phyloP scores from a whole-genome alignment of 495 filamentous ascomycete species.

The Neurospora africana region DNA sequence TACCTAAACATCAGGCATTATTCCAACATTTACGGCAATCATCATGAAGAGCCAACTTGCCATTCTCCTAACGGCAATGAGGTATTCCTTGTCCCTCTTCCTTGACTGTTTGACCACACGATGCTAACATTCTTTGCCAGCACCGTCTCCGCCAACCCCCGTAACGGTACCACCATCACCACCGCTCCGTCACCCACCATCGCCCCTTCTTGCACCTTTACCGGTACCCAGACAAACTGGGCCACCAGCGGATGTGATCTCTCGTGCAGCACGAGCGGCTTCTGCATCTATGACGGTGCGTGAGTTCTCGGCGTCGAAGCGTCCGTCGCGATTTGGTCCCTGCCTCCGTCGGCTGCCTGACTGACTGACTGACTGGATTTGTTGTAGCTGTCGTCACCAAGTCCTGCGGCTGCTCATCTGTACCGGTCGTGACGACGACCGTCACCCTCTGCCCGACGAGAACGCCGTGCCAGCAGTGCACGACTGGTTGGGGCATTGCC shows the following conservation, averaged over 20 bases:
- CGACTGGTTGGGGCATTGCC: slow-evolving; percentile 3
- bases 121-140: neutral
- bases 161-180: neutral
- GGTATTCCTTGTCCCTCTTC: neutral
- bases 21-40: neutral
- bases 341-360: neutral
- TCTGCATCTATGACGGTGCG: slow-evolving; percentile 6
- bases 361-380: no score
- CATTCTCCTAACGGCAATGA: neutral
- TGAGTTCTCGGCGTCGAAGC: neutral
- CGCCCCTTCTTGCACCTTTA: slow-evolving; percentile 5
- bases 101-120: neutral
- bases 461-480: slow-evolving; percentile 8
- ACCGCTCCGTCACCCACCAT: neutral
- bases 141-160: neutral
- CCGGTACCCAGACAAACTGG: slow-evolving; percentile 3
- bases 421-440: slow-evolving; percentile 9
- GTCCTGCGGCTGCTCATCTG: slow-evolving; percentile 15
- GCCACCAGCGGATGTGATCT: slow-evolving; percentile 6
- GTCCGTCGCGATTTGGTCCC: neutral
- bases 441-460: slow-evolving; percentile 13
- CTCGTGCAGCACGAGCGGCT: neutral
- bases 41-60: neutral
- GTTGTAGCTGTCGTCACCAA: slow-evolving; percentile 1
- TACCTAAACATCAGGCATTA: neutral